phyloP scores from a whole-genome alignment of 129 eudicot genomes.

The Oenanthe sinensis region DNA sequence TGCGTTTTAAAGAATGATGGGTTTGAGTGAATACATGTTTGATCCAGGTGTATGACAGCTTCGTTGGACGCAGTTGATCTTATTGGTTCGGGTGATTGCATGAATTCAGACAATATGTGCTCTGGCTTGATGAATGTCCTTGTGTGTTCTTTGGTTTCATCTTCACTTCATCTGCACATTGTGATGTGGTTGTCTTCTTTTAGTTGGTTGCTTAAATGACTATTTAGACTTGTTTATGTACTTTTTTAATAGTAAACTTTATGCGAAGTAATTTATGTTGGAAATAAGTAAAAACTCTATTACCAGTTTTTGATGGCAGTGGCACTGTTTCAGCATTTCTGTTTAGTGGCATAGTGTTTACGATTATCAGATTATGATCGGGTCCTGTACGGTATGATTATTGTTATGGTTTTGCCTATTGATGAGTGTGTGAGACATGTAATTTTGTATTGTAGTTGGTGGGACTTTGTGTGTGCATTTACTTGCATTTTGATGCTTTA shows the following conservation, averaged over 20 bases:
- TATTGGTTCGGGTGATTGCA: conserved; percentile 44
- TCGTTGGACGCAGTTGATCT: conserved; percentile 50
- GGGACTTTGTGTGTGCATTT: background rate
- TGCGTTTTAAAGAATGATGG: conserved; percentile 17
- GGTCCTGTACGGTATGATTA: background rate
- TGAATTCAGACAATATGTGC: conserved; percentile 38
- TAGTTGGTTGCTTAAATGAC: conserved; percentile 13
- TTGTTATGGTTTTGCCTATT: background rate
- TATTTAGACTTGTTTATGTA: conserved; percentile 13
- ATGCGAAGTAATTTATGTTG: background rate
- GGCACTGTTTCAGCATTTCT: background rate
- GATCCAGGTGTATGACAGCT: conserved; percentile 65
- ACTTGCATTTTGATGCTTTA: background rate
- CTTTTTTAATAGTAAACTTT: background rate
- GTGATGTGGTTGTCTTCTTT: conserved; percentile 17
- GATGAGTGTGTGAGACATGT: background rate
- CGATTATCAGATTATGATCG: background rate
- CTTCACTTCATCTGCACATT: conserved; percentile 18
- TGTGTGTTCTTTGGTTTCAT: conserved; percentile 14
- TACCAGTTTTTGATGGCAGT: background rate
- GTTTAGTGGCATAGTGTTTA: background rate
- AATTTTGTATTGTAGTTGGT: background rate
- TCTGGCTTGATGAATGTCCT: conserved; percentile 45
- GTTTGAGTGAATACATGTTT: conserved; percentile 41
- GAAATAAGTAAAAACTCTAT: background rate